Conservation (phyloP, 768 basidiomycete species). For the Boletellus ananiceps region DNA sequence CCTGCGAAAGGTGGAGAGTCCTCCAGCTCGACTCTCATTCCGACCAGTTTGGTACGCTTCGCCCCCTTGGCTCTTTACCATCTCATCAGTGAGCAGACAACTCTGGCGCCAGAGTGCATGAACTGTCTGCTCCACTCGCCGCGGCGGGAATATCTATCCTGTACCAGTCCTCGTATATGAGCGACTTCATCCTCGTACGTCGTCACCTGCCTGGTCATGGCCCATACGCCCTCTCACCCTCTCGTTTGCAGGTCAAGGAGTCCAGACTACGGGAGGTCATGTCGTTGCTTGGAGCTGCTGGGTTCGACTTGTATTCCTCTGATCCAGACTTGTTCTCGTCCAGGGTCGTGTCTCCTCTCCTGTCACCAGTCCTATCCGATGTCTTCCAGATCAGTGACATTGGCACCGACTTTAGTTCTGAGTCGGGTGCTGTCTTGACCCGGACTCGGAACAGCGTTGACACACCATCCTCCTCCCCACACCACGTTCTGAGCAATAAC, state of each 20-base stretch:
- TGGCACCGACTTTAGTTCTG: constrained; percentile 28
- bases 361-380: constrained; percentile 31
- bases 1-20: constrained; percentile 72
- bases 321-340: constrained; percentile 36
- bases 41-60: constrained; percentile 54
- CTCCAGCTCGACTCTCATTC: constrained; percentile 80
- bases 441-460: constrained; percentile 41
- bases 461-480: constrained; percentile 9
- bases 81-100: constrained; percentile 40
- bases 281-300: constrained; percentile 51
- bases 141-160: constrained; percentile 76
- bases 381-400: constrained; percentile 28
- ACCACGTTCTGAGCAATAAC: constrained; percentile 4
- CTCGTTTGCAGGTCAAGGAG: constrained; percentile 54
- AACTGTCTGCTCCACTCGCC: constrained; percentile 72
- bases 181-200: constrained; percentile 77
- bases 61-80: neutral
- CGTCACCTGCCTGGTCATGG: neutral
- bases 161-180: constrained; percentile 79
- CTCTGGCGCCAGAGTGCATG: constrained; percentile 68
- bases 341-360: constrained; percentile 28
- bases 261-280: constrained; percentile 60
- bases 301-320: constrained; percentile 60
- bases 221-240: neutral
- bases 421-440: constrained; percentile 45